Percentiles rank a stretch among this genome's conserved stretches.
phyloP scores from a whole-genome alignment of 495 filamentous ascomycete genomes.

The Parathielavia hyrcaniae region DNA sequence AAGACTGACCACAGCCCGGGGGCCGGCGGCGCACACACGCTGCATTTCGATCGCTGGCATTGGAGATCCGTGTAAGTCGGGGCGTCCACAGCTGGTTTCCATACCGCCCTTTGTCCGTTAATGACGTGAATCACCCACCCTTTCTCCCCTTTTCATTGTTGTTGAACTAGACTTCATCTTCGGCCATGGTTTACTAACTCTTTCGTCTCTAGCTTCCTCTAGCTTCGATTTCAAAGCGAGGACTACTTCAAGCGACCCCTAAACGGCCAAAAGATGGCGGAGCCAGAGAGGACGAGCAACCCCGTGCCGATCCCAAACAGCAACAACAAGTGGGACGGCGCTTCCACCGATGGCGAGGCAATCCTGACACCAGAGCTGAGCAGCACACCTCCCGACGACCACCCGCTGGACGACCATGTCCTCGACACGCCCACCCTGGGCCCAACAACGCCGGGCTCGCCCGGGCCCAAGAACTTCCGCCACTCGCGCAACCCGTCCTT shows the following conservation, averaged over 20 bases:
- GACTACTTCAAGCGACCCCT: background rate
- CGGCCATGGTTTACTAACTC: background rate
- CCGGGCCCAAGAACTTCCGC: conserved; percentile 44
- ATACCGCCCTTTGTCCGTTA: background rate
- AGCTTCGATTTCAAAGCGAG: background rate
- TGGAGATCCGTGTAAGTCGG: conserved; percentile 7
- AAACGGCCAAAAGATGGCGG: conserved; percentile 38
- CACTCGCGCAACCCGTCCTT: conserved; percentile 70
- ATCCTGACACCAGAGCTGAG: conserved; percentile 40
- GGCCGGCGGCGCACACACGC: background rate
- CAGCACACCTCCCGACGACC: conserved; percentile 34
- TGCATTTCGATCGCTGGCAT: background rate
- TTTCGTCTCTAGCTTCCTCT: background rate
- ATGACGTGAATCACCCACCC: conserved; percentile 11
- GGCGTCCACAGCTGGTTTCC: conserved; percentile 1
- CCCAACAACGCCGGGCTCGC: conserved; percentile 41
- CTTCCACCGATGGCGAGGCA: conserved; percentile 41
- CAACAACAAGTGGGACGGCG: conserved; percentile 35
- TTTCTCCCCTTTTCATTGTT: background rate
- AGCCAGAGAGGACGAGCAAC: conserved; percentile 37
- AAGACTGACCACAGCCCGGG: background rate
- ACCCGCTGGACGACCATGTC: conserved; percentile 38
- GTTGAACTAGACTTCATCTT: background rate
- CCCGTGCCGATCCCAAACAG: conserved; percentile 24
- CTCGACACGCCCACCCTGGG: conserved; percentile 41